Conservation (phyloP, 129 eudicot genomes). For the Pseudognaphalium luteoalbum region DNA sequence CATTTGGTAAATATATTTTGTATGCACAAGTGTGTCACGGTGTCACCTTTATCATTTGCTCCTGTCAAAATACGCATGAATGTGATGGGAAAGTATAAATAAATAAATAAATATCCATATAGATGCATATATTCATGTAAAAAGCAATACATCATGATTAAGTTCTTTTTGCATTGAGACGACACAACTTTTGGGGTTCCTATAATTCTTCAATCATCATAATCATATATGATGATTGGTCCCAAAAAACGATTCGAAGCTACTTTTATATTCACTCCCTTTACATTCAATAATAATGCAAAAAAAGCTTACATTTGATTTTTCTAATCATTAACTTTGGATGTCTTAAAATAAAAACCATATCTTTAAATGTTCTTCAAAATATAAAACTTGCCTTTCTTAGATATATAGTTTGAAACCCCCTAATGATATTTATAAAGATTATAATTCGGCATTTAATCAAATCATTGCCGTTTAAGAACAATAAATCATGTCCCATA, state of each 20-base stretch:
- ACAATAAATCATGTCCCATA: too few relatives aligned
- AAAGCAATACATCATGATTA: background rate
- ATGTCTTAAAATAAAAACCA: background rate
- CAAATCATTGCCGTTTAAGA: too few relatives aligned
- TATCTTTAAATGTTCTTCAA: too few relatives aligned
- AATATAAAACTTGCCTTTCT: too few relatives aligned
- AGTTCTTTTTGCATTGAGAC: background rate
- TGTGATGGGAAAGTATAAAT: background rate
- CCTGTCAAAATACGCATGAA: background rate
- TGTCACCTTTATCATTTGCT: too few relatives aligned
- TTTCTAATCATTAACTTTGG: background rate
- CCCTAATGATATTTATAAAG: too few relatives aligned
- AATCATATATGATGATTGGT: too few relatives aligned
- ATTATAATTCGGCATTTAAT: too few relatives aligned
- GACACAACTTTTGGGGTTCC: conserved; percentile 8
- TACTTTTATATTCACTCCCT: background rate
- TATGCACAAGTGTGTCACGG: too few relatives aligned
- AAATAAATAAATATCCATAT: background rate
- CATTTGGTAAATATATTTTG: too few relatives aligned
- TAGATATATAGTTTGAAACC: too few relatives aligned
- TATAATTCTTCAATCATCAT: conserved; percentile 27
- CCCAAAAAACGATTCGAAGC: conserved; percentile 21
- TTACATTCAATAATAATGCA: background rate
- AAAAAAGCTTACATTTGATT: background rate
- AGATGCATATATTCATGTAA: background rate